Evolutionary conservation across 139 green algal genomes (phyloP).

Genomic region (Astrephomene gubernaculifera): DNA sequence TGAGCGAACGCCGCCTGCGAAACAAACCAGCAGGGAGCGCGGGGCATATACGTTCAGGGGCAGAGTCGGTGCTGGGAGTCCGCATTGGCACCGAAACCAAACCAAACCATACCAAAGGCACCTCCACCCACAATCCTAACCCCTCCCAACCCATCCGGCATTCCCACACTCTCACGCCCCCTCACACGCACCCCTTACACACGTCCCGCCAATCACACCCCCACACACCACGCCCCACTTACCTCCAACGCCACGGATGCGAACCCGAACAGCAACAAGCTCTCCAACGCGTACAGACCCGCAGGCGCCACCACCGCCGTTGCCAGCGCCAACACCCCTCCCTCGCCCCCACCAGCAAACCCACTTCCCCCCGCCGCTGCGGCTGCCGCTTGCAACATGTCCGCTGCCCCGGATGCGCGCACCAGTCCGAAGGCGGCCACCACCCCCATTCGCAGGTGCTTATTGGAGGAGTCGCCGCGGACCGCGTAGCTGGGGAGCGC

Average conservation of each 20-base stretch:
- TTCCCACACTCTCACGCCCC: no score
- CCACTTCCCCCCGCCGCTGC: no score
- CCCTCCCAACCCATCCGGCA: no score
- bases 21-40: no score
- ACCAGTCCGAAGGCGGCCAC: slow-evolving; percentile 78
- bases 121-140: no score
- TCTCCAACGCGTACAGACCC: slow-evolving; percentile 65
- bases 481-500: slow-evolving; percentile 58
- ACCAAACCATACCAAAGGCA: no score
- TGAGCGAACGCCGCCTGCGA: slow-evolving; percentile 47
- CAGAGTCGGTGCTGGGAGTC: no score
- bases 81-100: no score
- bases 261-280: slow-evolving; percentile 77
- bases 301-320: slow-evolving; percentile 55
- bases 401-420: slow-evolving; percentile 50
- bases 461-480: slow-evolving; percentile 53
- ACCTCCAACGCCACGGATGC: slow-evolving; percentile 71
- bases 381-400: slow-evolving; percentile 42
- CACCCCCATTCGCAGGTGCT: slow-evolving; percentile 66
- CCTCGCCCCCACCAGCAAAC: background rate
- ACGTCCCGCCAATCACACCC: background rate
- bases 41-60: no score
- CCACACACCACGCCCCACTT: background rate
- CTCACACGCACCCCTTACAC: background rate
- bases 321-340: slow-evolving; percentile 45